phyloP scores from a whole-genome alignment of 495 filamentous ascomycete genomes.

The Neurospora sp. region DNA sequence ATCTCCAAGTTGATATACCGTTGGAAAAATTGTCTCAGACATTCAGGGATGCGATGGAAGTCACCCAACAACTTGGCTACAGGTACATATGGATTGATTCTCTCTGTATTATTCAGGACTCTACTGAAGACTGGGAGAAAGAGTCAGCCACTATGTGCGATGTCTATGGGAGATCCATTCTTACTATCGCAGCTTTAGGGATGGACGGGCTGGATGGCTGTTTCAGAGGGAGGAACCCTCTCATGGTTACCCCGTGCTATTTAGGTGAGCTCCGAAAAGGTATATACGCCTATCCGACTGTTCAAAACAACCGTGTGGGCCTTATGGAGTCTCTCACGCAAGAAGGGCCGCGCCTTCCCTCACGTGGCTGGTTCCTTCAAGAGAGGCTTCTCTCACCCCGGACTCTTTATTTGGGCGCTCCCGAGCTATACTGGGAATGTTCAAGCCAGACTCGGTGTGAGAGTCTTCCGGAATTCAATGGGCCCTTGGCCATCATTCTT shows the following conservation, averaged over 20 bases:
- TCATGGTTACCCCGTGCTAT: not conserved
- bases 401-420: not conserved
- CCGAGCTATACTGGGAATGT: not conserved
- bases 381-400: not conserved
- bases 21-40: not conserved
- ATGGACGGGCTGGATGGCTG: not conserved
- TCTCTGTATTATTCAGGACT: not conserved
- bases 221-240: not conserved
- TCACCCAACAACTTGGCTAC: not conserved
- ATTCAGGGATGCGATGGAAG: not conserved
- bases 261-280: not conserved
- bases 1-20: not conserved
- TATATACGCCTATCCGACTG: not conserved
- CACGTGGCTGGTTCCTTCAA: not conserved
- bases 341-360: not conserved
- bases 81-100: not conserved
- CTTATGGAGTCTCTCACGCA: not conserved
- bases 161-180: not conserved
- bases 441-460: not conserved
- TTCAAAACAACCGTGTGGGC: no score
- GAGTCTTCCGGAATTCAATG: not conserved
- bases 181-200: not conserved
- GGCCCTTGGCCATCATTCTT: no score
- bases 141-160: not conserved
- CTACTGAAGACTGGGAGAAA: not conserved